Evolutionary conservation across 1,284 basidiomycete species (phyloP).

Genomic region (Agaricales sp.): DNA sequence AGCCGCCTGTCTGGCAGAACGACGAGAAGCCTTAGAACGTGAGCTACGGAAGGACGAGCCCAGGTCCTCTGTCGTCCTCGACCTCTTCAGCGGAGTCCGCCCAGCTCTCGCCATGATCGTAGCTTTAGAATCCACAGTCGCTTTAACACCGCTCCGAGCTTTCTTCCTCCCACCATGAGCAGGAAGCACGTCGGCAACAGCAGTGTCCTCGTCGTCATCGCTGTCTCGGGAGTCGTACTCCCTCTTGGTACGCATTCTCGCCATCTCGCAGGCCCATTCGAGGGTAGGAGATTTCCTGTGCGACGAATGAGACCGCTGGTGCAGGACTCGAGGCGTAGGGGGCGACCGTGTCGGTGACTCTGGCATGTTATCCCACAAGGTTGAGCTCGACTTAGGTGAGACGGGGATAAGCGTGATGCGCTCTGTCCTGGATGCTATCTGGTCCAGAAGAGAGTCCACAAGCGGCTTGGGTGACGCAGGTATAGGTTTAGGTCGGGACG

Average conservation of each 20-base stretch:
- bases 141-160: too few relatives aligned
- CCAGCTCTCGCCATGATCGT: too few relatives aligned
- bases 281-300: conserved; percentile 48
- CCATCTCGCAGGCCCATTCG: conserved; percentile 66
- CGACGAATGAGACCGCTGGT: too few relatives aligned
- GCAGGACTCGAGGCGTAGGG: conserved; percentile 36
- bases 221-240: conserved; percentile 10
- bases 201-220: conserved; percentile 23
- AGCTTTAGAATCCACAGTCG: too few relatives aligned
- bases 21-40: too few relatives aligned
- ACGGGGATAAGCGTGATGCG: conserved; percentile 33
- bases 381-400: conserved; percentile 17
- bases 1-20: too few relatives aligned
- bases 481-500: conserved; percentile 20
- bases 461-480: too few relatives aligned
- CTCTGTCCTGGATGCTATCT: conserved; percentile 47
- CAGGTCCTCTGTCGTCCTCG: too few relatives aligned
- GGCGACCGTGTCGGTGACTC: conserved; percentile 44
- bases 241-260: conserved; percentile 27
- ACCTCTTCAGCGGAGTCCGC: too few relatives aligned
- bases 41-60: too few relatives aligned
- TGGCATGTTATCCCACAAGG: neutral
- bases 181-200: conserved; percentile 25
- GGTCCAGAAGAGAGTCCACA: conserved; percentile 41
- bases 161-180: too few relatives aligned